Evolutionary conservation across 2,329 filamentous ascomycete species (phyloP), one percentile per base, ranked within the genome.

Genomic region (Verticillium albo-atrum): DNA sequence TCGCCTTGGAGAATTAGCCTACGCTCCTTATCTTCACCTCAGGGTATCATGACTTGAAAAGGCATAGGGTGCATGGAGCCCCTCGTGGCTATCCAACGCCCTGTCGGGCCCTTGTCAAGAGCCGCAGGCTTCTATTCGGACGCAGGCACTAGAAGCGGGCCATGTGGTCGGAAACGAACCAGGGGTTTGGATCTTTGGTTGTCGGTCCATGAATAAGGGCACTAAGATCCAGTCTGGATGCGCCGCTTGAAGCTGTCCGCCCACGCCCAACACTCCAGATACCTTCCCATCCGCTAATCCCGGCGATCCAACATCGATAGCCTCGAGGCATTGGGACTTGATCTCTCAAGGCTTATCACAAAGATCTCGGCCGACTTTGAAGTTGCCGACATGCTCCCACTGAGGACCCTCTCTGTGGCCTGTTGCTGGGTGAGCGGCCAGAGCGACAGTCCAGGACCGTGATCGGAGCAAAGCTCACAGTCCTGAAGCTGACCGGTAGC

Each of bases 11-110:
- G 14, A 12, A 37, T 34, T 54, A 32, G 54, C 12, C n/a, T 28
- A 14, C 23, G 27, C 9, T 20, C 6, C 34, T 37, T 37, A 37
- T 37, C 34, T 37, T n/a, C 4, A 12, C 12, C 6, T 30, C 55
- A 25, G 55, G 55, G 47, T 57, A 57, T 57, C 55, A 57, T 57
- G 37, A 50, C 55, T 26, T 4, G 55, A 57, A 57, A 23, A 12
- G 35, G 35, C 23, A 9, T 50, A 57, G 55, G 7, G 17, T 28
- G 20, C 9, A 14, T 25, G 30, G 32, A 9, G 14, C 14, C 25
- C 6, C 20, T 14, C 25, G 32, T 25, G 17, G 26, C 20, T 23
- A 35, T 3, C 54, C 17, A 1, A 6, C 15, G 14, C 6, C 3
- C 17, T n/a, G 14, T 37, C 9, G 14, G 34, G 34, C 34, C 15